Base-by-base conservation (phyloP, 768 basidiomycete genomes). In the Pulveroboletus sp. region DNA sequence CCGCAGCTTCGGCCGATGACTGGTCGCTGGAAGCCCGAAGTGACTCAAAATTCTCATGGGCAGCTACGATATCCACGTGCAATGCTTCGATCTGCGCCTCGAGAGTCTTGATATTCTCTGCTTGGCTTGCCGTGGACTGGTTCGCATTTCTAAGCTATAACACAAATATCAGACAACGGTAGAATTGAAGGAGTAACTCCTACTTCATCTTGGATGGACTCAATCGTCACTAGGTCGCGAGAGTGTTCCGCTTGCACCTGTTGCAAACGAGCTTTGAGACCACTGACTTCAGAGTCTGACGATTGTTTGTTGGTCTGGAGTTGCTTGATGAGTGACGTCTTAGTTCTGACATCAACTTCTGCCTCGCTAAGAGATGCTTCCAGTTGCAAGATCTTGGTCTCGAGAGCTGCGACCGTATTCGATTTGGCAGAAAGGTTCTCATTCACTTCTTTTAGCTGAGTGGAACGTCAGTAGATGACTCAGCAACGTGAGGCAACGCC, bases 381-480 rank as follows among this genome's bases (percentile, higher is more conserved):
- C 42, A 86, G 70, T 21, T 69, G 68, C 21, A 68, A 68, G 31
- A 85, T 55, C 55, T 81, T 76, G 40, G 58, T 65, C 64, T 88
- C 80, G 11, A 91, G 75, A 23, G 71, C 69, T 17, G 70, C 59
- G 21, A 85, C 72, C 20, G 69, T 65, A 27, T 73, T 70, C 2
- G 71, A 70, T 70, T 85, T 88, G 13, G 72, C 62, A 21, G 73
- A 69, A 32, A 90, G 67, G 13, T 73, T 72, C n/a, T 75, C 74
- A 11, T 65, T 76, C 2, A 79, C 76, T 48, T 81, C 79, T 46
- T 74, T 75, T n/a, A 90, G 72, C 88, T 91, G 56, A 31, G 34
- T 3, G 16, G 13, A 7, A 24, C 19, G 34, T 40, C 32, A 52
- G 42, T 44, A 44, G 21, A 37, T 40, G n/a, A 34, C 14, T 47